A percentile compares a stretch with the other conserved stretches of the same genome.
phyloP scores from a whole-genome alignment of 352 stramenopile genomes.

The Phytophthora boehmeriae region DNA sequence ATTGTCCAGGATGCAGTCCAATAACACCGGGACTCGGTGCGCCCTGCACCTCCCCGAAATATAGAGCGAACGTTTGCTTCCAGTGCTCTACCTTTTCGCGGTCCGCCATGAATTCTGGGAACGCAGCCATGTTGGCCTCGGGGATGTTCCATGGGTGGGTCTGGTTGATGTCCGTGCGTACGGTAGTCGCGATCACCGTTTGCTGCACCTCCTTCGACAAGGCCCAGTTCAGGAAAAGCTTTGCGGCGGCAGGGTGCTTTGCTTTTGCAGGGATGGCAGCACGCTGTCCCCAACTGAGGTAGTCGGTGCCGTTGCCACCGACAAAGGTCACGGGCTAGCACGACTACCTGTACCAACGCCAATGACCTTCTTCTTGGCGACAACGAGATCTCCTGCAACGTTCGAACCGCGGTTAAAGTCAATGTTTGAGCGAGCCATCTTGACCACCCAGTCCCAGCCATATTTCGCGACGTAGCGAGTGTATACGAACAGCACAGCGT shows the following conservation, averaged over 20 bases:
- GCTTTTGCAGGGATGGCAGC: slow-evolving; percentile 56
- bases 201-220: slow-evolving; percentile 42
- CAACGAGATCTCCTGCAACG: slow-evolving; percentile 25
- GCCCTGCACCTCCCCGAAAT: slow-evolving; percentile 60
- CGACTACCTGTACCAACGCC: slow-evolving; percentile 15
- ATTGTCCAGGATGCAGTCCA: slow-evolving; percentile 50
- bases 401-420: slow-evolving; percentile 43
- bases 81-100: slow-evolving; percentile 46
- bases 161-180: slow-evolving; percentile 48
- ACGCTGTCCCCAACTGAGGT: slow-evolving; percentile 54
- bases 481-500: slow-evolving; percentile 59
- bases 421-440: slow-evolving; percentile 39
- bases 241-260: slow-evolving; percentile 50
- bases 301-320: slow-evolving; percentile 32
- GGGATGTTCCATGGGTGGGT: slow-evolving; percentile 35
- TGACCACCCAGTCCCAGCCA: slow-evolving; percentile 54
- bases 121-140: slow-evolving; percentile 40
- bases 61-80: slow-evolving; percentile 52
- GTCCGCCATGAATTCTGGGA: slow-evolving; percentile 59
- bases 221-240: slow-evolving; percentile 66
- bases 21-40: slow-evolving; percentile 40
- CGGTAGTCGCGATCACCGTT: slow-evolving; percentile 27
- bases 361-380: slow-evolving; percentile 37
- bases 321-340: slow-evolving; percentile 17
- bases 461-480: slow-evolving; percentile 53